phyloP scores from a whole-genome alignment of 371 early-diverging fungal species.

The Umbelopsis sp. region DNA sequence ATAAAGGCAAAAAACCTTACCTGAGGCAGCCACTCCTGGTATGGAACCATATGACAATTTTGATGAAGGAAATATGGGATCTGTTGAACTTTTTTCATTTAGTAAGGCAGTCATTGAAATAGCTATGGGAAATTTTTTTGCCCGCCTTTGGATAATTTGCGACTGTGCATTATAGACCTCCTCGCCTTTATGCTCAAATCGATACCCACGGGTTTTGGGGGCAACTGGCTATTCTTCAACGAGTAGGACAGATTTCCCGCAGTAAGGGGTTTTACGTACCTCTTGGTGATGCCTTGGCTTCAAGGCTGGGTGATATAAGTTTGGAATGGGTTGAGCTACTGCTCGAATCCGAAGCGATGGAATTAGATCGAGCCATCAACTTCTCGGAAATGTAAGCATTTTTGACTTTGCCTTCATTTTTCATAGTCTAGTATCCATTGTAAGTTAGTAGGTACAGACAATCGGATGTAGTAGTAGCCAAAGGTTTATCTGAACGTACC shows the following conservation, averaged over 20 bases:
- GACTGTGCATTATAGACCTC: too few relatives aligned
- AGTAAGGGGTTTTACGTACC: neutral
- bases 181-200: too few relatives aligned
- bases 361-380: neutral
- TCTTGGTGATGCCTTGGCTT: neutral
- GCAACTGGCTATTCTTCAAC: neutral
- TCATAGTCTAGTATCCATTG: neutral
- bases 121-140: too few relatives aligned
- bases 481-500: neutral
- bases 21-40: neutral
- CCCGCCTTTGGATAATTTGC: too few relatives aligned
- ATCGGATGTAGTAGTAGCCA: neutral
- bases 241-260: neutral
- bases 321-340: neutral
- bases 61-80: neutral
- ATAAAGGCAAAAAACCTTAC: neutral
- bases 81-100: too few relatives aligned
- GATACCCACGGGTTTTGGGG: too few relatives aligned
- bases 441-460: neutral
- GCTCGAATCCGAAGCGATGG: neutral
- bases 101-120: too few relatives aligned
- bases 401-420: neutral
- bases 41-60: slow-evolving; percentile 16
- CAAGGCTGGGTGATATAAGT: neutral
- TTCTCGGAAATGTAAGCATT: neutral